Base-by-base conservation (phyloP, 148 eudicot species). In the Rhododendron ferrugineum region DNA sequence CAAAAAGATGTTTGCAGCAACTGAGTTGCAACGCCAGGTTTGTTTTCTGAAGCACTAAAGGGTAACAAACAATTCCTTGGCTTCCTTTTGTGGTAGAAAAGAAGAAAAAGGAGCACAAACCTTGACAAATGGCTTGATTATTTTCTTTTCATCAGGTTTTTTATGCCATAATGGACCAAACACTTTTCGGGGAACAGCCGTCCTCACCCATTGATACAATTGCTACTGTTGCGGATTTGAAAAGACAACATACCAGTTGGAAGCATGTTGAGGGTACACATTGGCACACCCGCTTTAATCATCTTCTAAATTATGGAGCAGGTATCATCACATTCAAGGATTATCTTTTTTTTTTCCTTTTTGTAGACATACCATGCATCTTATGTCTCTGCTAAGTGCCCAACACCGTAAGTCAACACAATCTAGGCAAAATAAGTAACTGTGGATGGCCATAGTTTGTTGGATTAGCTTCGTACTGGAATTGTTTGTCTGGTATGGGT, bases 1-100 rank as follows among this genome's bases (percentile, higher is more conserved):
- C 78, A 95, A 88, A 88, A 91, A 88, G 77, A 92, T 97, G 99
- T 97, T 97, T 92, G 92, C 93, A 85, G 99, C 98, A 54, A 97
- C 95, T 23, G 99, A 97, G 81, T 86, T 97, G 93, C 99, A 97
- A 89, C 93, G 95, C 16, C 98, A 95, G 98, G 98, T 96, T 82
- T 76, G 87, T 82, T 78, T 32, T 82, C 68, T 26, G 22, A 49
- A 54, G 82, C 37, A 56, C 46, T 47, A 22, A 30, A 42, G 22
- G 20, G 47, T 22, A 76, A n/a, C 73, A 40, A 18, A 76, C 47
- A 75, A 9, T 22, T 80, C 26, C 50, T 16, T 23, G 14, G 40
- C 46, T 20, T 56, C 58, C 44, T 36, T 80, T 52, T 80, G 46
- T 30, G 62, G 18, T 60, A 30, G 82, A 22, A 30, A 47, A 26